Conservation (phyloP, 345 rosid species). For the Rubroshorea leprosula region DNA sequence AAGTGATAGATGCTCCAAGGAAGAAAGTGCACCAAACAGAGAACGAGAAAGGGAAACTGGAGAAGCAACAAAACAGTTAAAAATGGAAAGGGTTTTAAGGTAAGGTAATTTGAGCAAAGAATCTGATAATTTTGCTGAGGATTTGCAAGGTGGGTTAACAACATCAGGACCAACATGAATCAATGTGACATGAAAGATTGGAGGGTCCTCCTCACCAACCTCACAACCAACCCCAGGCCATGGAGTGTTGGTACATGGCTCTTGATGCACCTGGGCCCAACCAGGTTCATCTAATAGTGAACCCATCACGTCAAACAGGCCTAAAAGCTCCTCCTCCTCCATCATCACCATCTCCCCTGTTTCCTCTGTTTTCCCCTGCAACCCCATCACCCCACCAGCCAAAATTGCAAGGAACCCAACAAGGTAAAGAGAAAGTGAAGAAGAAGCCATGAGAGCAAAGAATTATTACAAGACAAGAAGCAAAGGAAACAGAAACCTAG, state of each 20-base stretch:
- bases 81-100: constrained; percentile 35
- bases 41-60: constrained; percentile 24
- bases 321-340: constrained; percentile 30
- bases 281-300: constrained; percentile 29
- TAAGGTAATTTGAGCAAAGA: constrained; percentile 37
- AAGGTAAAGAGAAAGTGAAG: constrained; percentile 9
- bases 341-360: constrained; percentile 25
- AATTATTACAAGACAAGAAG: too few species aligned
- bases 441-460: constrained; percentile 27
- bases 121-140: constrained; percentile 30
- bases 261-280: constrained; percentile 35
- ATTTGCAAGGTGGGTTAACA: constrained; percentile 33
- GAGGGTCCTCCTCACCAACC: constrained; percentile 20
- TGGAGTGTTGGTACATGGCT: constrained; percentile 47
- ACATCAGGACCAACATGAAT: constrained; percentile 42
- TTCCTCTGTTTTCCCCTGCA: too few species aligned
- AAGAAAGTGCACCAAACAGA: constrained; percentile 26
- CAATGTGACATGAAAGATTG: constrained; percentile 33
- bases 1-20: constrained; percentile 36
- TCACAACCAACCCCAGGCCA: constrained; percentile 50
- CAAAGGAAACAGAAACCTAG: background rate
- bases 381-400: constrained; percentile 17
- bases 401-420: constrained; percentile 32
- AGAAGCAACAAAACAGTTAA: constrained; percentile 33
- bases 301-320: constrained; percentile 34